Evolutionary conservation across 2,329 filamentous ascomycete genomes (phyloP), one percentile per base, ranked within the genome.

Genomic region (Basipetospora chlamydospora): DNA sequence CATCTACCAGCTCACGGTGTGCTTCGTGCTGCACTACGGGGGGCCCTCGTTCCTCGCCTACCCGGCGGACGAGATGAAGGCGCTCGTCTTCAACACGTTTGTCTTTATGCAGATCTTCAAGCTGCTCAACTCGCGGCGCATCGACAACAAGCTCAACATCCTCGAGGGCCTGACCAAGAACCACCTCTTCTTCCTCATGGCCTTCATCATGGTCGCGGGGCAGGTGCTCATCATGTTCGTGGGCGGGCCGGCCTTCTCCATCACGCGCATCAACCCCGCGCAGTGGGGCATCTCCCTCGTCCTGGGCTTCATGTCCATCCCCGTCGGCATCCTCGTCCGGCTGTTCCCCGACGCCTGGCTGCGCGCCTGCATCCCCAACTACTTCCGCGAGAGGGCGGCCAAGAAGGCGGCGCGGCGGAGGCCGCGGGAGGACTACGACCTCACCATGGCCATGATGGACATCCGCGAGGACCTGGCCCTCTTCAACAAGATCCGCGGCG

Each of bases 61-160:
- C 26, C 53, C 43, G 6, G 60, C 23, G 15, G 35, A 29, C 4
- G 22, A 46, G 41, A 60, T 82, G 33, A 58, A 67, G 28, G 81
- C 79, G 2, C 64, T 86, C 17, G 73, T 87, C 15, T 87, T 87
- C 67, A 87, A 87, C 58, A 79, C 77, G 1, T 87, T 86, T 46
- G 80, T 85, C 38, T 87, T 80, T 79, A 83, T 87, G 74, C 80
- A 86, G 46, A 80, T 84, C 44, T 84, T 84, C 65, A 83, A 84
- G 52, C 70, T 80, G 43, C 66, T 80, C 56, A 83, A 83, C 56
- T 80, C 79, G 55, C 73, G 80, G 37, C 74, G 79, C 16, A 68
- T 84, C 12, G 80, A 84, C 53, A 84, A 84, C 54, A 70, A 71
- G 36, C 74, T 82, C 59, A 84, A 85, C 51, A 73, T 85, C 41